Base-by-base conservation (phyloP, 192 early-diverging fungal genomes). In the Paraglomus occultum region DNA sequence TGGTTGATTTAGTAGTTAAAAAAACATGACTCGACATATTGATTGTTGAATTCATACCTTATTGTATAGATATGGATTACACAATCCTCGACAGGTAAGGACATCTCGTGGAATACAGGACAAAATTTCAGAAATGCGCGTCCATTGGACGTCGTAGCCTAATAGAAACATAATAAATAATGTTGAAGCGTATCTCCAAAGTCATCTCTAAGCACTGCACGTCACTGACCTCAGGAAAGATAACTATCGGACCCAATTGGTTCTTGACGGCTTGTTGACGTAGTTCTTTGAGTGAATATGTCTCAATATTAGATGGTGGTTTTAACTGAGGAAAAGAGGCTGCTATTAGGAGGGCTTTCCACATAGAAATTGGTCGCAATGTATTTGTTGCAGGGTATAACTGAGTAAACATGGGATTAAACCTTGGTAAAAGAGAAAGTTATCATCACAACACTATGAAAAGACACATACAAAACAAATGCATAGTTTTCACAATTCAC, bases 131-230 rank as follows among this genome's bases (percentile, higher is more conserved):
- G 78, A 23, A 95, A 74, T 6, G 93, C 94, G 6, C 90, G 79
- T n/a, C 92, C 92, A 74, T 95, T 95, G 22, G 88, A 87, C 9
- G 94, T 94, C 0, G 94, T 93, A 48, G 87, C 88, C 86, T 87
- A 60, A 15, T 38, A 62, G 18, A 61, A 51, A 54, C 17, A 39
- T 44, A 66, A 20, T 63, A 9, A 38, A 57, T 20, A 48, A 11
- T 47, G 38, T 49, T 72, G 42, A 31, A 17, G 8, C 22, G 2
- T 11, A 38, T 31, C 4, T 7, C 7, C 47, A 7, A 10, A 20
- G 31, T 44, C 59, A 15, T 64, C 20, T 23, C 8, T 22, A 45
- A 42, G 8, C 50, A 4, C 12, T 17, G 12, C 45, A 1, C 12
- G 14, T 63, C 1, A 51, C 59, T 50, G 74, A 85, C 87, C 75